Base-by-base conservation (phyloP, 2,329 filamentous ascomycete species). In the Beauveria brongniartii region DNA sequence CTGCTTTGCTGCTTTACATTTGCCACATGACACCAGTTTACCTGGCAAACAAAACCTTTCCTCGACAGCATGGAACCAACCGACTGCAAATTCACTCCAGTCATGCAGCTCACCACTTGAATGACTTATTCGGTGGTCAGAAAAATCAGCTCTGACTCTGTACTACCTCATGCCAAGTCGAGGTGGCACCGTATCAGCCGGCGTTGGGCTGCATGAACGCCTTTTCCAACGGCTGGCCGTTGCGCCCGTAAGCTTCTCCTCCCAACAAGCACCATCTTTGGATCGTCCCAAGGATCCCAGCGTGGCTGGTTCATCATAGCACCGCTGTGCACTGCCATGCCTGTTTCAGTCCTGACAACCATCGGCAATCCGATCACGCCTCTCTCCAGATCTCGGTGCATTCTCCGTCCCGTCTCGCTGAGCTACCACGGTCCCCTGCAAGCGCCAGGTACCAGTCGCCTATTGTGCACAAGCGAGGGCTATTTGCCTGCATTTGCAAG, bases 261-360 rank as follows among this genome's bases (percentile, higher is more conserved):
- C n/a, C 48, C 20, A 30, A 26, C 57, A 59, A 40, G 40, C 40
- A 46, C 57, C 48, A 18, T 53, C 28, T 30, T 59, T n/a, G 9
- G 48, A 59, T 59, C 48, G 47, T 47, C 47, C 28, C 37, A 10
- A 26, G 50, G 40, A 37, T 53, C 9, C 48, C 57, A 44, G 46
- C 40, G 57, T 53, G 57, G 57, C 56, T 52, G 47, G 56, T 41
- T 59, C 56, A 52, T 34, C 55, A 51, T 12, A 28, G 47, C 47
- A 51, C 26, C 47, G 30, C 26, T n/a, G 14, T 14, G 30, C 43
- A 40, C 14, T 22, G 40, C 46, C 26, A 28, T 40, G 18, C 37
- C 41, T 47, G 57, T 59, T 54, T 59, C 50, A 59, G 48, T 51
- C 41, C n/a, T 44, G 7, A 10, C 37, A 59, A 41, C 26, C 28